These are phyloP conservation scores for Amauroascus niger DNA, from an alignment of 2,329 filamentous ascomycete species.

Conservation along the genomic window DNA sequence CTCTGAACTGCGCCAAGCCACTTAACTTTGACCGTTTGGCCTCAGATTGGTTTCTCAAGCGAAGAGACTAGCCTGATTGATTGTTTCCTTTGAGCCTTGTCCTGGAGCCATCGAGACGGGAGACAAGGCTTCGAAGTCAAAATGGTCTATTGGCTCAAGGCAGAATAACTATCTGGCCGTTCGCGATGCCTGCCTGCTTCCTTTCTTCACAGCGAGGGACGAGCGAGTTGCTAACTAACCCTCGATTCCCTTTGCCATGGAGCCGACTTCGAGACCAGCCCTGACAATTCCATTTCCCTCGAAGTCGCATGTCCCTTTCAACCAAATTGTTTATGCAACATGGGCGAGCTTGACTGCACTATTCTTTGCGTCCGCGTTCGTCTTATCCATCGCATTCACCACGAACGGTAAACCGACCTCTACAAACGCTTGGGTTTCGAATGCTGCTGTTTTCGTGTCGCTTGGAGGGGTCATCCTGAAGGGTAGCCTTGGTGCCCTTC, in stretches of 20 bases:
- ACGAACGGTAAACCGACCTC: constrained; percentile 3
- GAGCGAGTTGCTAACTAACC: not conserved
- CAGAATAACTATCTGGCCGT: not conserved
- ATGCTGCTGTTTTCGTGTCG: constrained; percentile 5
- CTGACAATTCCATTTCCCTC: constrained; percentile 6
- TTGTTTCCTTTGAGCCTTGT: no score
- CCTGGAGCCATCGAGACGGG: no score
- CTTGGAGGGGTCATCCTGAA: constrained; percentile 7
- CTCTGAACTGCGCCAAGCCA: not conserved
- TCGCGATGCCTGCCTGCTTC: not conserved
- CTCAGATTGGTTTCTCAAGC: not conserved
- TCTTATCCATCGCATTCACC: not conserved
- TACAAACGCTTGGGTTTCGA: not conserved
- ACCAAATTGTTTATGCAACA: constrained; percentile 5
- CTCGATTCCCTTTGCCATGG: not conserved
- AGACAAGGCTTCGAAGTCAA: not conserved
- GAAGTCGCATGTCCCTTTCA: constrained; percentile 7
- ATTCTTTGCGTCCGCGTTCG: not conserved
- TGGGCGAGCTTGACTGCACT: constrained; percentile 6
- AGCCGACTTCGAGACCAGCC: not conserved
- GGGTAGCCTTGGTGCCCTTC: constrained; percentile 4
- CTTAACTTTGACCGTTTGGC: not conserved
- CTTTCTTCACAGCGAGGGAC: not conserved
- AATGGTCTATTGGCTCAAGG: not conserved
- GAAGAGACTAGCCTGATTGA: not conserved